Conservation (phyloP, 345 rosid genomes). For the Erucastrum elatum region DNA sequence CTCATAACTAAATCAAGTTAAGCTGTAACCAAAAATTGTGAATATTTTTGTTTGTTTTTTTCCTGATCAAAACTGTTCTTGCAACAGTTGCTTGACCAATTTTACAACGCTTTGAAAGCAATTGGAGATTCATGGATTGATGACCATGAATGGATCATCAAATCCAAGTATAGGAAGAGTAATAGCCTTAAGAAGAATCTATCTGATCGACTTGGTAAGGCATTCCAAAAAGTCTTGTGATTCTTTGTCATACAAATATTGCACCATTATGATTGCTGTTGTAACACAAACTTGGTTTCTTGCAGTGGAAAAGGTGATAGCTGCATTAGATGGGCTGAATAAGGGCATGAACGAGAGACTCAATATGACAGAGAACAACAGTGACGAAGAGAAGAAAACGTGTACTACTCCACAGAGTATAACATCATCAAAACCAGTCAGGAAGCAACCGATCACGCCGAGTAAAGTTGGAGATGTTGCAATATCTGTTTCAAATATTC, state of each 20-base stretch:
- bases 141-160: slow-evolving; percentile 53
- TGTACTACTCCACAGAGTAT: slow-evolving; percentile 9
- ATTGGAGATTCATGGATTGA: slow-evolving; percentile 72
- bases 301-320: slow-evolving; percentile 57
- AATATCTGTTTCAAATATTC: slow-evolving; percentile 32
- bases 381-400: slow-evolving; percentile 32
- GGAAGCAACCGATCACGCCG: slow-evolving; percentile 32
- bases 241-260: background rate
- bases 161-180: slow-evolving; percentile 36
- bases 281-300: background rate
- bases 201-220: slow-evolving; percentile 51
- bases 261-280: background rate
- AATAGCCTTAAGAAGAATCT: slow-evolving; percentile 33
- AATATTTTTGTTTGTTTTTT: background rate
- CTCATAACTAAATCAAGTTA: background rate
- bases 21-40: background rate
- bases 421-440: slow-evolving; percentile 23
- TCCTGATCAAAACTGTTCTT: background rate
- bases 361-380: slow-evolving; percentile 47
- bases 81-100: slow-evolving; percentile 52
- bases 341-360: slow-evolving; percentile 50
- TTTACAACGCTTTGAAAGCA: slow-evolving; percentile 52
- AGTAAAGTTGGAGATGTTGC: slow-evolving; percentile 26
- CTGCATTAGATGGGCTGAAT: slow-evolving; percentile 56
- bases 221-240: background rate